phyloP scores from a whole-genome alignment of 2,329 filamentous ascomycete species.

The Chaetothyriales sp. region DNA sequence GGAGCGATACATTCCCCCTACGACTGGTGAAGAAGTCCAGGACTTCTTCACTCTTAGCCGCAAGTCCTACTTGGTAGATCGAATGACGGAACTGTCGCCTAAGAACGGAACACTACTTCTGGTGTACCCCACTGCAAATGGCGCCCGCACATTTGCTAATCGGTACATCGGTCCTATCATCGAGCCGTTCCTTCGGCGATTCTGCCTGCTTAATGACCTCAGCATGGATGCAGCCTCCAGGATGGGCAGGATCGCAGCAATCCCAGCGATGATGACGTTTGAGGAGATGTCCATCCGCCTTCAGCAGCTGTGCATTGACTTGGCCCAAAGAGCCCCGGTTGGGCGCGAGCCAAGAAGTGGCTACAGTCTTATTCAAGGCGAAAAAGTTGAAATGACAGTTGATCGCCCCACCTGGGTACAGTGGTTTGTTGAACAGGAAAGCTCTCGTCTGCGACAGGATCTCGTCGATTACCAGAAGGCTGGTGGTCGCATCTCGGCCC shows the following conservation, averaged over 20 bases:
- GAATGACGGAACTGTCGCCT: constrained; percentile 43
- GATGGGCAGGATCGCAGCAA: constrained; percentile 39
- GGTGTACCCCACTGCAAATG: constrained; percentile 45
- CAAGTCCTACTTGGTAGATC: constrained; percentile 45
- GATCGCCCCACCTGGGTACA: constrained; percentile 43
- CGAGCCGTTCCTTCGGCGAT: constrained; percentile 44
- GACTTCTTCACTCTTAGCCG: constrained; percentile 42
- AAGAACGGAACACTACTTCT: constrained; percentile 44
- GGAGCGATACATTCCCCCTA: constrained; percentile 51
- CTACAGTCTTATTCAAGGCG: constrained; percentile 35
- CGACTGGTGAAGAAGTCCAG: constrained; percentile 41
- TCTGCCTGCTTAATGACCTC: constrained; percentile 44
- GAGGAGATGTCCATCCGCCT: constrained; percentile 33
- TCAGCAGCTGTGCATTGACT: constrained; percentile 24
- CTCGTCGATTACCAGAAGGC: constrained; percentile 17
- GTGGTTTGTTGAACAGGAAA: constrained; percentile 52
- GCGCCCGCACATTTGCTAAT: constrained; percentile 42
- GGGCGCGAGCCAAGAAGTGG: constrained; percentile 20
- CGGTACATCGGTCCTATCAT: constrained; percentile 46
- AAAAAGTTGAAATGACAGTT: constrained; percentile 36
- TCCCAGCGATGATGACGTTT: constrained; percentile 40
- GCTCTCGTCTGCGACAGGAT: constrained; percentile 37
- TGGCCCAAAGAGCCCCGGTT: constrained; percentile 21
- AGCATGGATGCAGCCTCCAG: constrained; percentile 40
- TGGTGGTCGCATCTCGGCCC: constrained; percentile 21